Evolutionary conservation across 2,329 filamentous ascomycete species (phyloP).

Genomic region (Scedosporium minutisporum): DNA sequence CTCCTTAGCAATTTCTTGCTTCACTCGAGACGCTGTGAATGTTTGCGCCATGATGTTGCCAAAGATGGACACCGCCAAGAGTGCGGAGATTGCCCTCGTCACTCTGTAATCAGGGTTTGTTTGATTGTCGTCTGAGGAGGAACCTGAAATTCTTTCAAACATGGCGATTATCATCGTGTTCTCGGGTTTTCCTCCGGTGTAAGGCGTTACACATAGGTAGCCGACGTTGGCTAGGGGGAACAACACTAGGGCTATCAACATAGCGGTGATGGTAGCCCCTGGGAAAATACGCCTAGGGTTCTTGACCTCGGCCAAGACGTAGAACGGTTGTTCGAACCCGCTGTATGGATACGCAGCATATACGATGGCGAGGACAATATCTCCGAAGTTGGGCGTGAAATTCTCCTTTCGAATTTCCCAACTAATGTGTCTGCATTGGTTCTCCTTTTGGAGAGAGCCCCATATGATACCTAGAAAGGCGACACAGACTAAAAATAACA

Average conservation of each 20-base stretch:
- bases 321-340: conserved; percentile 27
- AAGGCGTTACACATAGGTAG: conserved; percentile 23
- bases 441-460: conserved; percentile 16
- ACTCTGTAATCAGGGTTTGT: background rate
- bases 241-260: conserved; percentile 21
- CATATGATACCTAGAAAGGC: conserved; percentile 33
- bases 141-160: conserved; percentile 14
- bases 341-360: conserved; percentile 19
- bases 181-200: conserved; percentile 8
- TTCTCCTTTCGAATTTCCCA: background rate
- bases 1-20: conserved; percentile 52
- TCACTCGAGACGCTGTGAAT: conserved; percentile 45
- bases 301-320: conserved; percentile 23
- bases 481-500: conserved; percentile 21
- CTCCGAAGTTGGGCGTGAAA: conserved; percentile 21
- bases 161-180: conserved; percentile 8
- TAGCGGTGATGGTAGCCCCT: conserved; percentile 15
- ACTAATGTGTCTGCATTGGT: conserved; percentile 17
- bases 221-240: conserved; percentile 29
- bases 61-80: conserved; percentile 43
- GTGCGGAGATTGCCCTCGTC: conserved; percentile 29
- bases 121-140: conserved; percentile 13
- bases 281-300: conserved; percentile 22
- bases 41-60: conserved; percentile 49
- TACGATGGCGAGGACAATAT: conserved; percentile 33